phyloP scores from a whole-genome alignment of 129 eudicot species.

The Saposhnikovia divaricata region DNA sequence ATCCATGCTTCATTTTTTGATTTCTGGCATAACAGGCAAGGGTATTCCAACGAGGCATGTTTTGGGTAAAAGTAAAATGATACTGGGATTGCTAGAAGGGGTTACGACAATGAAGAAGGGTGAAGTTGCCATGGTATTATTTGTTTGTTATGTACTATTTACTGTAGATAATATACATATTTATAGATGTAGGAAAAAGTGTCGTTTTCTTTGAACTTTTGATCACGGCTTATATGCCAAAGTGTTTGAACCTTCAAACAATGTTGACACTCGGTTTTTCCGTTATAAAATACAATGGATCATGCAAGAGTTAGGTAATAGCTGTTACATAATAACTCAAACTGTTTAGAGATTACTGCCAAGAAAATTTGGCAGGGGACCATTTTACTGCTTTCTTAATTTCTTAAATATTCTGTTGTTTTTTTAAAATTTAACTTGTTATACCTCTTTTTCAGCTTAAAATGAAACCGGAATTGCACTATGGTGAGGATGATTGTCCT shows the following conservation, averaged over 20 bases:
- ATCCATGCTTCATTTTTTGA: not conserved
- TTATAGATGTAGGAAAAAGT: not conserved
- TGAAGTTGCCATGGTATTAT: conserved; percentile 88
- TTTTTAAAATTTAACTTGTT: conserved; percentile 9
- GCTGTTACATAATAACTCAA: not conserved
- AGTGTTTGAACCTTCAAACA: not conserved
- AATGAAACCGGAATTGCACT: conserved; percentile 94
- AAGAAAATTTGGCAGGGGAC: not conserved
- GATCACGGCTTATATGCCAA: not conserved
- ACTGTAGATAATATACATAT: not conserved
- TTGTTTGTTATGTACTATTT: not conserved
- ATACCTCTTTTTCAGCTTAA: conserved; percentile 52
- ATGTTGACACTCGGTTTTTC: not conserved
- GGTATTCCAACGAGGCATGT: conserved; percentile 78
- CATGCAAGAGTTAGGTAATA: not conserved
- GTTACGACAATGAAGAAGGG: conserved; percentile 88
- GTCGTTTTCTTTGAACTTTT: not conserved
- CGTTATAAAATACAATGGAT: not conserved
- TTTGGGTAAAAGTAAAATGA: conserved; percentile 90
- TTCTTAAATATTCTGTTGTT: not conserved
- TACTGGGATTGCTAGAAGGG: conserved; percentile 94
- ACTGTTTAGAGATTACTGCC: not conserved
- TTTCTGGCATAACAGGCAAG: conserved; percentile 46
- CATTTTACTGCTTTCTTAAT: not conserved
- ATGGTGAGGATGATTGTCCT: conserved; percentile 94